Evolutionary conservation across 192 early-diverging fungal species (phyloP).

Genomic region (Linderina pennispora): DNA sequence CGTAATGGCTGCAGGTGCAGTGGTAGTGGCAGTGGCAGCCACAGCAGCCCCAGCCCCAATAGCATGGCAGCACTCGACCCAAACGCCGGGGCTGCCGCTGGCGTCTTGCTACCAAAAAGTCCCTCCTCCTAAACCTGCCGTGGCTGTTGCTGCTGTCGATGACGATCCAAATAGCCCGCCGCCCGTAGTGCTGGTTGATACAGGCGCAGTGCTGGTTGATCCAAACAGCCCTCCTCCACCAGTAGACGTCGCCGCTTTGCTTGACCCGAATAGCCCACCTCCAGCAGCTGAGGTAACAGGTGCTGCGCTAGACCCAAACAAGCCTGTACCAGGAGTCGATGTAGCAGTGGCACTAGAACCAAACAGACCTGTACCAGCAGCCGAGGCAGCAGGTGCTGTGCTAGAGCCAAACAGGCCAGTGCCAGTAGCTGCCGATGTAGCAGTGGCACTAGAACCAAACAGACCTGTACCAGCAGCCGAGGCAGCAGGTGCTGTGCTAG

Average conservation of each 20-base stretch:
- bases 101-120: no score
- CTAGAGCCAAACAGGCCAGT: neutral
- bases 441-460: neutral
- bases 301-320: no score
- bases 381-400: no score
- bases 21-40: neutral
- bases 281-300: no score
- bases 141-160: neutral
- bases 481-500: neutral
- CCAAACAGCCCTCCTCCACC: neutral
- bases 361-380: no score
- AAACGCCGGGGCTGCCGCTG: conserved; percentile 1
- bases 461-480: neutral
- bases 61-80: neutral
- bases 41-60: neutral
- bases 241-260: neutral
- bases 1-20: conserved; percentile 8
- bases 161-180: neutral
- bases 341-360: conserved; percentile 1
- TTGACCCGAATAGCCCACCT: no score
- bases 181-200: neutral
- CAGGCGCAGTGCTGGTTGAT: neutral
- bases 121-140: no score
- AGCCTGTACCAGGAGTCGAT: neutral
- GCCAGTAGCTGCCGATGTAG: neutral